Base-by-base conservation (phyloP, 2,329 filamentous ascomycete genomes). In the Lasiodiplodia gonubiensis region DNA sequence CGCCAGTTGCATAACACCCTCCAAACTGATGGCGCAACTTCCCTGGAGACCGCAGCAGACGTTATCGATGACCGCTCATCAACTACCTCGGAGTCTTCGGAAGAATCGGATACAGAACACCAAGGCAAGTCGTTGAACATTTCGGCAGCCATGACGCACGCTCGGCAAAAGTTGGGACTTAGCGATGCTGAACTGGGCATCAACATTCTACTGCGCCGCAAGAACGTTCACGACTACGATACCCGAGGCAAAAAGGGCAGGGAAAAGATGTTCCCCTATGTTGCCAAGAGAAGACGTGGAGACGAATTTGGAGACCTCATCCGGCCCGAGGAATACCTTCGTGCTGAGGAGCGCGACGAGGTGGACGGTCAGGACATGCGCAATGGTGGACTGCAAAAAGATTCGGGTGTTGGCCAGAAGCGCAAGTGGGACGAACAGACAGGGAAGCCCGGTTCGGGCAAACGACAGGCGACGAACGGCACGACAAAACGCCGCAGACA, bases 241-340 rank as follows among this genome's bases (percentile, higher is more conserved):
- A 91, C 97, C 1, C 87, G 93, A 49, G 92, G 91, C 42, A 97
- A 97, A 78, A 96, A 92, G 76, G 95, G 95, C 3, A 87, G 94
- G 66, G 95, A 99, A 76, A 90, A 93, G 70, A 91, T 97, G 81
- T 98, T 97, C 75, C 95, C 95, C 0, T 90, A 96, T 64, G 88
- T 94, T 0, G 88, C 94, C 27, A 89, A 93, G 63, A 86, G 92
- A 73, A 91, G 89, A 76, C 89, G 93, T 61, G 88, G 86, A 35
- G 95, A 98, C 75, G 94, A 97, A 70, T 99, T 95, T 79, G 95
- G 95, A 68, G 95, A 99, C 71, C 82, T 96, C 18, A 97, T 99
- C 72, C 89, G 93, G 65, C 92, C 94, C 0, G 95, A 98, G 77
- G 95, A 99, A 70, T 99, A 94, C 75, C 85, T 97, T 1, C 88